Evolutionary conservation across 805 yeast species (phyloP), one percentile per base, ranked within the genome.

Genomic region (Candida ortonii): DNA sequence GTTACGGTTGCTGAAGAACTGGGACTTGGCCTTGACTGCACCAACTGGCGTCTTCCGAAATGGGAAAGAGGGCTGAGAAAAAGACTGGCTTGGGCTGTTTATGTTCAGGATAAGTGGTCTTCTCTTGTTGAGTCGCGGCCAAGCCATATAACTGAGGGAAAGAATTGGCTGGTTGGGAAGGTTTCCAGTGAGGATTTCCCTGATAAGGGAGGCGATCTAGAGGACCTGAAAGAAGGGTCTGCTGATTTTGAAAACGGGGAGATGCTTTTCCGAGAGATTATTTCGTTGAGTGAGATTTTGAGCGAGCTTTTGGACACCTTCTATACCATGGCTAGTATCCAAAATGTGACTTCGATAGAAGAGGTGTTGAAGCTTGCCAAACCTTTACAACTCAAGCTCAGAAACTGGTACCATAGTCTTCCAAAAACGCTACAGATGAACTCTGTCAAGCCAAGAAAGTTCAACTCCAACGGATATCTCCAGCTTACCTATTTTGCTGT

Each of bases 1-100:
- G 89, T 86, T 5, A 83, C 95, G 0, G 61, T 89, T 13, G 80
- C 96, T 1, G 96, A 90, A 59, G 95, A 90, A 47, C 65, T 90
- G 12, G 97, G 97, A 0, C 65, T 90, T 8, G 95, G 96, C 0
- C 67, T 86, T n/a, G 90, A 89, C 53, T 89, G 97, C 51, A 78
- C 82, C 38, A 75, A 73, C 44, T 90, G 98, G 98, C 80, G 84
- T 50, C 62, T 90, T 22, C 97, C 97, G 0, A 80, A 82, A 49
- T 93, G 97, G 97, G 98, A 90, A 54, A 70, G 95, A 32, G 94
- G 95, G 5, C 62, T 90, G 30, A 70, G 98, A 33, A 75, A 86
- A 48, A 68, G 97, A 39, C 62, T 90, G 30, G 95, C 97, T 1
- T 90, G 98, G 97, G 97, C 97, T 0, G 93, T 88, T 1, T 90